phyloP scores from a whole-genome alignment of 192 early-diverging fungal genomes.

The Fimicolochytrium jonesii region DNA sequence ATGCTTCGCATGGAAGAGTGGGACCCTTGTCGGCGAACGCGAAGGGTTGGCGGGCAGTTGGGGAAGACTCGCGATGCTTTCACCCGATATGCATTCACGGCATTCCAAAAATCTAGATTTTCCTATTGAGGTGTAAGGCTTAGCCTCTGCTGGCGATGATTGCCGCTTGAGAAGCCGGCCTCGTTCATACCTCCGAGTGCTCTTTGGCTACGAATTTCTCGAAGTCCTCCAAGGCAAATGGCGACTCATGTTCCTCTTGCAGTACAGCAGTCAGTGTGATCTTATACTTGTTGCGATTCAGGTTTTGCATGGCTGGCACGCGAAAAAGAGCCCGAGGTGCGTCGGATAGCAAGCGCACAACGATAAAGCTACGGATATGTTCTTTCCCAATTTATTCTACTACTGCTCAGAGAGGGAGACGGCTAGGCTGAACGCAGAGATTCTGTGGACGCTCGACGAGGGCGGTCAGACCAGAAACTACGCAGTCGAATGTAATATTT shows the following conservation, averaged over 20 bases:
- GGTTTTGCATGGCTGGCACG: background rate
- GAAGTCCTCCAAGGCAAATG: conserved; percentile 23
- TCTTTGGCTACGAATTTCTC: conserved; percentile 24
- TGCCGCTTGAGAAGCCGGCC: background rate
- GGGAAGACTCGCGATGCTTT: conserved; percentile 6
- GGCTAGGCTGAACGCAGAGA: too few species aligned
- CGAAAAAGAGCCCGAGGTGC: too few species aligned
- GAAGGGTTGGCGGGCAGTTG: background rate
- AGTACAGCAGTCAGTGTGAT: conserved; percentile 17
- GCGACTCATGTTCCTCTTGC: conserved; percentile 16
- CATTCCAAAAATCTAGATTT: conserved; percentile 28
- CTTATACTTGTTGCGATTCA: conserved; percentile 10
- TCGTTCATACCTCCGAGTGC: conserved; percentile 25
- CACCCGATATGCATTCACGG: conserved; percentile 16
- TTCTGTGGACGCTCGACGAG: too few species aligned
- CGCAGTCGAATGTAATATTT: too few species aligned
- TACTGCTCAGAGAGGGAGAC: too few species aligned
- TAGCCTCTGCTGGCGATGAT: background rate
- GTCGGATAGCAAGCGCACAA: too few species aligned
- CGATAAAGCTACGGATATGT: too few species aligned
- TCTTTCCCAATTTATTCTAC: too few species aligned
- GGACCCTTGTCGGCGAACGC: conserved; percentile 1
- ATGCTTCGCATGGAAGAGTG: conserved; percentile 6
- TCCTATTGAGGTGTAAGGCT: too few species aligned
- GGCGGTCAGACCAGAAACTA: too few species aligned